phyloP scores from a whole-genome alignment of 352 stramenopile genomes.

The Pythium biforme region DNA sequence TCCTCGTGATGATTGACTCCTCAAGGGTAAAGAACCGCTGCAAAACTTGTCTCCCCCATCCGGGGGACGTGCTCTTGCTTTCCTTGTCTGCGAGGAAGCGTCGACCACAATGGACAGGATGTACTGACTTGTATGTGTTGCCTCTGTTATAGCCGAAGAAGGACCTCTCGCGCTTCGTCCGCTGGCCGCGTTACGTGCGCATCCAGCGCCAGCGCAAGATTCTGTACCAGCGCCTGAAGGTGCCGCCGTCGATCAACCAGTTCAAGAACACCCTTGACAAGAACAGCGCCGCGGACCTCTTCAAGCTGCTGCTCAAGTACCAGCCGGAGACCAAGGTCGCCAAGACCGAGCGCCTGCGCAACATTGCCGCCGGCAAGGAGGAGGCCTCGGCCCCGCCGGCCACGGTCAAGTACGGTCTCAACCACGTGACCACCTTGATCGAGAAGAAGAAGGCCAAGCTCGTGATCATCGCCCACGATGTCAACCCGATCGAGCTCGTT shows the following conservation, averaged over 20 bases:
- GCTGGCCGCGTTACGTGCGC: conserved; percentile 98
- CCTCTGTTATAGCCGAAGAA: conserved; percentile 77
- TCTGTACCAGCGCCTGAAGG: conserved; percentile 98
- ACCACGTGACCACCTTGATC: conserved; percentile 99
- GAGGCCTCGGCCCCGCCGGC: conserved; percentile 84
- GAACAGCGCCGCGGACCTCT: conserved; percentile 97
- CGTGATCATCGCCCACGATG: conserved; percentile 99
- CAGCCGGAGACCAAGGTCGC: conserved; percentile 97
- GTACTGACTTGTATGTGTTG: background rate
- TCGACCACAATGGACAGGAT: background rate
- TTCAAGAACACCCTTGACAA: conserved; percentile 98
- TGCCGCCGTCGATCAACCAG: conserved; percentile 98
- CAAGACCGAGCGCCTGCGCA: conserved; percentile 97
- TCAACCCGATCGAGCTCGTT: conserved; percentile 98
- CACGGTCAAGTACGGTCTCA: conserved; percentile 98
- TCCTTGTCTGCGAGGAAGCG: too few relatives aligned
- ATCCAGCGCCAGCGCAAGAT: conserved; percentile 99
- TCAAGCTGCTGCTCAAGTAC: conserved; percentile 99
- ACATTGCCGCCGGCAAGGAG: conserved; percentile 93
- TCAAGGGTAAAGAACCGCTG: conserved; percentile 75
- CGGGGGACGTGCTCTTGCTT: background rate
- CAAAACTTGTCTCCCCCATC: background rate
- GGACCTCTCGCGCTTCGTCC: conserved; percentile 98
- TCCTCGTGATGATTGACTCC: conserved; percentile 37
- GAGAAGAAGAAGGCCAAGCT: conserved; percentile 99